Percentiles rank a stretch among this genome's conserved stretches.
phyloP scores from a whole-genome alignment of 768 basidiomycete genomes.

The Tricholoma saponaceum region DNA sequence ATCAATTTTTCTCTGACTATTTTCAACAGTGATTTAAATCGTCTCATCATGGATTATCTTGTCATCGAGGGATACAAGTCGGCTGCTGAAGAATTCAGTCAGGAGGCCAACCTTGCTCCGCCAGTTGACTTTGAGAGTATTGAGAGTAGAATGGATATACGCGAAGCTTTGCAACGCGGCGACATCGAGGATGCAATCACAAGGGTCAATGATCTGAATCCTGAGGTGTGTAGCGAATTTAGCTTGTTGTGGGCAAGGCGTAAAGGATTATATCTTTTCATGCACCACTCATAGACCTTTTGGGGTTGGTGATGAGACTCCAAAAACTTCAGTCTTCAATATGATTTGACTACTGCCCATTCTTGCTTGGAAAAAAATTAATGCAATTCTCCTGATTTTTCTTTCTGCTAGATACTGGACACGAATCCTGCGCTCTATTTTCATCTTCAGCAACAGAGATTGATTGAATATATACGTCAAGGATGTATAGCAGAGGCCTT shows the following conservation, averaged over 20 bases:
- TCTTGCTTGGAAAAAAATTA: slow-evolving; percentile 9
- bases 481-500: slow-evolving; percentile 77
- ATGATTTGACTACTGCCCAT: slow-evolving; percentile 51
- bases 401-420: slow-evolving; percentile 77
- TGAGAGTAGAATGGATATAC: slow-evolving; percentile 90
- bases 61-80: slow-evolving; percentile 97
- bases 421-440: slow-evolving; percentile 93
- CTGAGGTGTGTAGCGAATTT: slow-evolving; percentile 69
- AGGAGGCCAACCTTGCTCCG: slow-evolving; percentile 74
- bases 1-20: slow-evolving; percentile 17
- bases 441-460: slow-evolving; percentile 90
- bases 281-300: slow-evolving; percentile 95
- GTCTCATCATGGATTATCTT: slow-evolving; percentile 95
- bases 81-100: slow-evolving; percentile 92
- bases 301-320: slow-evolving; percentile 80
- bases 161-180: slow-evolving; percentile 90
- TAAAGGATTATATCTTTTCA: slow-evolving; percentile 89
- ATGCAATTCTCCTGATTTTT: slow-evolving; percentile 14
- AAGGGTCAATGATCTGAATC: slow-evolving; percentile 93
- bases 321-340: slow-evolving; percentile 96
- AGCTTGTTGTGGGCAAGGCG: slow-evolving; percentile 13
- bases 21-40: slow-evolving; percentile 78
- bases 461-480: slow-evolving; percentile 91
- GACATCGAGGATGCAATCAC: slow-evolving; percentile 94
- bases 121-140: slow-evolving; percentile 90